Evolutionary conservation across 2,329 filamentous ascomycete species (phyloP).

Genomic region (Colletotrichum karsti): DNA sequence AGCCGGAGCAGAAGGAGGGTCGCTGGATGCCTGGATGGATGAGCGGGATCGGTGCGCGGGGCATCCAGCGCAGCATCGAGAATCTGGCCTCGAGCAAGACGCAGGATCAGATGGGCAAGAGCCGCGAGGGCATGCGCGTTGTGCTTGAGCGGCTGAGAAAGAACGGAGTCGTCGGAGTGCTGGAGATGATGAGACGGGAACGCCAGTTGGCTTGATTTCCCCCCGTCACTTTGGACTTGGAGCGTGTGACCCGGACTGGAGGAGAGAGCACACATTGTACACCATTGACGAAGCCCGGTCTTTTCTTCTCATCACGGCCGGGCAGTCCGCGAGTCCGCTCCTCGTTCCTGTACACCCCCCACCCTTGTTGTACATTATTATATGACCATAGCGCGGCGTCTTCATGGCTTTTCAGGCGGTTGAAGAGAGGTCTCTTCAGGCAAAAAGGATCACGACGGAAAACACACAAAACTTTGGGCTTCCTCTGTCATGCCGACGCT

Average conservation of each 20-base stretch:
- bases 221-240: background rate
- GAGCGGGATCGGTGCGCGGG: slow-evolving; percentile 69
- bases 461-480: slow-evolving; percentile 13
- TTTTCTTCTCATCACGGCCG: background rate
- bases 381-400: slow-evolving; percentile 46
- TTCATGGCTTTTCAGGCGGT: slow-evolving; percentile 31
- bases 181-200: slow-evolving; percentile 62
- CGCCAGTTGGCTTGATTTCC: slow-evolving; percentile 33
- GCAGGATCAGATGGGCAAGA: slow-evolving; percentile 80
- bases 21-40: slow-evolving; percentile 63
- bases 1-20: slow-evolving; percentile 45
- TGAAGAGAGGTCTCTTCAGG: slow-evolving; percentile 2
- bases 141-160: slow-evolving; percentile 76
- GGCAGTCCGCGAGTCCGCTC: background rate
- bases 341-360: slow-evolving; percentile 9
- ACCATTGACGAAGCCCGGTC: slow-evolving; percentile 6
- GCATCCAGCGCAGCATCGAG: slow-evolving; percentile 84
- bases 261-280: slow-evolving; percentile 11
- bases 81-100: slow-evolving; percentile 80
- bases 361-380: slow-evolving; percentile 40
- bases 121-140: slow-evolving; percentile 83
- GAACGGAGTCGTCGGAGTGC: slow-evolving; percentile 65
- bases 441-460: slow-evolving; percentile 18
- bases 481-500: slow-evolving; percentile 28
- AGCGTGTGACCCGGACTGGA: slow-evolving; percentile 13